phyloP scores from a whole-genome alignment of 768 basidiomycete genomes.

The Lentinula sp. region DNA sequence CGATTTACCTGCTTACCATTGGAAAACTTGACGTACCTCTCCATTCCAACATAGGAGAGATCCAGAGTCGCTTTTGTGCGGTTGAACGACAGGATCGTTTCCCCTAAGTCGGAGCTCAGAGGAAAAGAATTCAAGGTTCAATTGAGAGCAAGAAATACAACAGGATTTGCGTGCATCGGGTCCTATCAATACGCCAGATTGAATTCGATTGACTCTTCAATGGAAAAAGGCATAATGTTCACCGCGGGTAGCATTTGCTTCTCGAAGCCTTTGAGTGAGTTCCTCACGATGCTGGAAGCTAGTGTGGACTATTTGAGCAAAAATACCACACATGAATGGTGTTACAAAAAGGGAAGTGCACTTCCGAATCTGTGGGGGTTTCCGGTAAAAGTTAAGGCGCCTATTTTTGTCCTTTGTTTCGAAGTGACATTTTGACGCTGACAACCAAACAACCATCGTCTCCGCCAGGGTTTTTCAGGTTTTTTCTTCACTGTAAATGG shows the following conservation, averaged over 20 bases:
- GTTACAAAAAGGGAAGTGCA: conserved; percentile 7
- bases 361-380: background rate
- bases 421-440: background rate
- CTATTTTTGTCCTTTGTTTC: background rate
- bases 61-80: conserved; percentile 46
- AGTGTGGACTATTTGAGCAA: conserved; percentile 33
- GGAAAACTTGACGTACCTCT: conserved; percentile 41
- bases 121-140: conserved; percentile 53
- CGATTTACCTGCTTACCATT: background rate
- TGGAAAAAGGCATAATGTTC: conserved; percentile 10
- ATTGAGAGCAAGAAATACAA: conserved; percentile 13
- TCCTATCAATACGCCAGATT: conserved; percentile 30
- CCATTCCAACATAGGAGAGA: conserved; percentile 84
- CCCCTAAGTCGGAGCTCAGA: conserved; percentile 78
- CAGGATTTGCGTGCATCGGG: conserved; percentile 53
- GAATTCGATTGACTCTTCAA: background rate
- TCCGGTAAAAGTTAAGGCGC: background rate
- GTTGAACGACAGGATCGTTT: conserved; percentile 50
- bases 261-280: conserved; percentile 29
- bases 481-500: background rate
- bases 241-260: conserved; percentile 59
- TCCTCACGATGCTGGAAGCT: conserved; percentile 16
- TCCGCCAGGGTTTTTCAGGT: background rate
- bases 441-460: background rate
- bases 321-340: conserved; percentile 64